Evolutionary conservation across 1,284 basidiomycete species (phyloP).

Genomic region (Ceratobasidium sp.): DNA sequence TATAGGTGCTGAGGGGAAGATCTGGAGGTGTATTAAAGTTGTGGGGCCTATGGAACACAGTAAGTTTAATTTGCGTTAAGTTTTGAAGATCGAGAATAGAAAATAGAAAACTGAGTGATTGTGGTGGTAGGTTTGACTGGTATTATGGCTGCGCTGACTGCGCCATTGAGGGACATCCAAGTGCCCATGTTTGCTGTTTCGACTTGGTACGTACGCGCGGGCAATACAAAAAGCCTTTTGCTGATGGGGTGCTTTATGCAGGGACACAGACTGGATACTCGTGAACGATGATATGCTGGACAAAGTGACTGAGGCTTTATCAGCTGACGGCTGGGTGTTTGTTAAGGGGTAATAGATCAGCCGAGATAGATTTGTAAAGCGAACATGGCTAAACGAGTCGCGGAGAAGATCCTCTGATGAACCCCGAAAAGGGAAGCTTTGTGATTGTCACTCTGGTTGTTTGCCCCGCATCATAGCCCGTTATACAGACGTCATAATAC

Average conservation of each 20-base stretch:
- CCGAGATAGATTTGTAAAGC: neutral
- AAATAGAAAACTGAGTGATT: no score
- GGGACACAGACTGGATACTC: conserved; percentile 46
- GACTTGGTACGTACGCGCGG: conserved; percentile 76
- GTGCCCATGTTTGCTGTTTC: conserved; percentile 72
- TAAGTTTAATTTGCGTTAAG: conserved; percentile 55
- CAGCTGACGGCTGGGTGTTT: conserved; percentile 44
- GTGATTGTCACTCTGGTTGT: neutral
- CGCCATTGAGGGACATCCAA: conserved; percentile 65
- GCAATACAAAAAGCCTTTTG: neutral
- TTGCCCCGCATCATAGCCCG: no score
- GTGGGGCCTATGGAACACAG: conserved; percentile 73
- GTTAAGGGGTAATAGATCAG: conserved; percentile 2
- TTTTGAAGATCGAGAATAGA: conserved; percentile 47
- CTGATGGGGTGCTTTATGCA: conserved; percentile 14
- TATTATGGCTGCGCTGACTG: conserved; percentile 65
- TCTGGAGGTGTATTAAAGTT: conserved; percentile 70
- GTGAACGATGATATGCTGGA: conserved; percentile 31
- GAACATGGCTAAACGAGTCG: neutral
- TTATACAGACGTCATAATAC: neutral
- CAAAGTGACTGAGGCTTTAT: conserved; percentile 39
- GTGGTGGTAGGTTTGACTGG: conserved; percentile 71
- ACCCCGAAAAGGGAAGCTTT: neutral
- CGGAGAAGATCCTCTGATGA: neutral
- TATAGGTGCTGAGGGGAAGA: conserved; percentile 52